Conservation (phyloP, 1,284 basidiomycete species). For the Rhodotorula sp. region DNA sequence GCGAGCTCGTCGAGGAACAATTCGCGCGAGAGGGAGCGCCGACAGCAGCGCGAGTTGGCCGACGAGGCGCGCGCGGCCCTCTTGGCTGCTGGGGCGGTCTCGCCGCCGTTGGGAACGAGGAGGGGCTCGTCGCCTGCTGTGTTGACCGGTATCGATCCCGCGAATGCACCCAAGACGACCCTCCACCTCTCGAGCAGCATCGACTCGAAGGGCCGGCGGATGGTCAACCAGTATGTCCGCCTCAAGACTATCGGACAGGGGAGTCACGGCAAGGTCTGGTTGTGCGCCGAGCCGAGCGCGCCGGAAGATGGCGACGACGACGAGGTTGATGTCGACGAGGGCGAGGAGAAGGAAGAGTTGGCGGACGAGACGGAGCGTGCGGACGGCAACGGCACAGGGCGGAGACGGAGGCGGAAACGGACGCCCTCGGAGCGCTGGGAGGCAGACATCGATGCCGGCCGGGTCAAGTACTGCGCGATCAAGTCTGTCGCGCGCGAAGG, state of each 20-base stretch:
- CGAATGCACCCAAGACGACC: slow-evolving; percentile 40
- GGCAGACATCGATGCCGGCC: slow-evolving; percentile 36
- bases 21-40: slow-evolving; percentile 3
- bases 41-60: neutral
- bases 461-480: slow-evolving; percentile 43
- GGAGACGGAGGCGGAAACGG: neutral
- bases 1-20: neutral
- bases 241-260: slow-evolving; percentile 45
- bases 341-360: slow-evolving; percentile 3
- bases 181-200: slow-evolving; percentile 40
- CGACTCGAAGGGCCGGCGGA: slow-evolving; percentile 41
- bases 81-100: neutral
- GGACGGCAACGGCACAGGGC: neutral
- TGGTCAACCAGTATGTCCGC: slow-evolving; percentile 46
- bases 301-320: slow-evolving; percentile 23
- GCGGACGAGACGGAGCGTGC: neutral
- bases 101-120: neutral
- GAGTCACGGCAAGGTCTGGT: slow-evolving; percentile 46
- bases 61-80: neutral
- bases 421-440: slow-evolving; percentile 30
- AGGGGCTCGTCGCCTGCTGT: slow-evolving; percentile 23
- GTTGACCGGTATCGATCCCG: slow-evolving; percentile 3
- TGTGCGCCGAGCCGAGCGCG: slow-evolving; percentile 43
- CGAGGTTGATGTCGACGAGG: slow-evolving; percentile 5
- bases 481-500: slow-evolving; percentile 45